phyloP scores from a whole-genome alignment of 2,329 filamentous ascomycete species.

The Fusarium continuum region DNA sequence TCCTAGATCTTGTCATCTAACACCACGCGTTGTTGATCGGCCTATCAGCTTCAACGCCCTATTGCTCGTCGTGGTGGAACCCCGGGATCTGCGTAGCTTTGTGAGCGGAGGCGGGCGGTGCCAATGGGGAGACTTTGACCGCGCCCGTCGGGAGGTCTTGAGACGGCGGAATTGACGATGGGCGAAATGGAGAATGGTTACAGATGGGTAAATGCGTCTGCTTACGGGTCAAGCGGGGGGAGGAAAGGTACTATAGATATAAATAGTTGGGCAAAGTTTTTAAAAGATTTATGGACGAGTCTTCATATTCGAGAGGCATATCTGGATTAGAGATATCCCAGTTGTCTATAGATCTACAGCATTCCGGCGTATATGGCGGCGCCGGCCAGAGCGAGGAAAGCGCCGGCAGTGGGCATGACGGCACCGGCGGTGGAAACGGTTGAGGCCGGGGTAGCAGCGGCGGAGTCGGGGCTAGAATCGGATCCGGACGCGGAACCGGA shows the following conservation, averaged over 20 bases:
- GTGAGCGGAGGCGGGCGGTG: slow-evolving; percentile 17
- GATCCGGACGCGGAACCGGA: slow-evolving; percentile 18
- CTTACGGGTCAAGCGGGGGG: slow-evolving; percentile 16
- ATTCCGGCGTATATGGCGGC: slow-evolving; percentile 44
- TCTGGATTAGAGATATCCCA: not conserved
- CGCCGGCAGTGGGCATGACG: slow-evolving; percentile 39
- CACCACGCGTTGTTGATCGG: slow-evolving; percentile 18
- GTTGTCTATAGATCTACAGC: slow-evolving; percentile 24
- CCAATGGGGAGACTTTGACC: slow-evolving; percentile 14
- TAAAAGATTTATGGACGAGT: not conserved
- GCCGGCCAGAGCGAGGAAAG: slow-evolving; percentile 44
- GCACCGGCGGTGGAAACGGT: slow-evolving; percentile 38
- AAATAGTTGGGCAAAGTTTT: not conserved
- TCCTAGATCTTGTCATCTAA: slow-evolving; percentile 34
- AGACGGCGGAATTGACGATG: slow-evolving; percentile 20
- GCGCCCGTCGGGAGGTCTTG: slow-evolving; percentile 25
- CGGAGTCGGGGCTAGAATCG: slow-evolving; percentile 28
- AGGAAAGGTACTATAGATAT: not conserved
- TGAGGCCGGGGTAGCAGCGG: slow-evolving; percentile 27
- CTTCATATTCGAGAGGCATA: not conserved
- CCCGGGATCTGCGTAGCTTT: slow-evolving; percentile 33
- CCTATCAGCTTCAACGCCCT: slow-evolving; percentile 38
- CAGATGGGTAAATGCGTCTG: slow-evolving; percentile 28
- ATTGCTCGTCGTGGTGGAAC: slow-evolving; percentile 39
- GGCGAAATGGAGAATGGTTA: slow-evolving; percentile 11